Evolutionary conservation across 2,329 filamentous ascomycete genomes (phyloP).

Genomic region (Parastagonospora nodorum): DNA sequence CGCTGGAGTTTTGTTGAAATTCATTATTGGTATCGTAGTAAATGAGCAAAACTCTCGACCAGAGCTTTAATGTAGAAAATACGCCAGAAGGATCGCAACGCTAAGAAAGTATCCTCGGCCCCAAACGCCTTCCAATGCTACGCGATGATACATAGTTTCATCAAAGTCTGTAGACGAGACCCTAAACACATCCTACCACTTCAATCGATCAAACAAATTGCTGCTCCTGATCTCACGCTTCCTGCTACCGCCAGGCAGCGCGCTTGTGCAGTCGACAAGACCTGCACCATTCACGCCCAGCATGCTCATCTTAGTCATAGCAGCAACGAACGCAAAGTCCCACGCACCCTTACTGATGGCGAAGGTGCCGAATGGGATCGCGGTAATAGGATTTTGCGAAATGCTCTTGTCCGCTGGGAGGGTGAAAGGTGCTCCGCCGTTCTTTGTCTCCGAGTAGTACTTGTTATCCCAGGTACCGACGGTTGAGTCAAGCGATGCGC

Average conservation of each 20-base stretch:
- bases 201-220: conserved; percentile 32
- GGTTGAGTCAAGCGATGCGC: conserved; percentile 40
- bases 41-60: too few species aligned
- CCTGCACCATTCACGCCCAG: conserved; percentile 30
- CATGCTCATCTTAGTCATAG: conserved; percentile 45
- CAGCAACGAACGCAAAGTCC: conserved; percentile 39
- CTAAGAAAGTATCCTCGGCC: too few species aligned
- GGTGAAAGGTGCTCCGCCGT: conserved; percentile 34
- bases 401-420: conserved; percentile 36
- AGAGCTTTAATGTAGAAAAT: too few species aligned
- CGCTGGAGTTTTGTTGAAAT: too few species aligned
- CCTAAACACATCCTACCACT: conserved; percentile 22
- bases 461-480: conserved; percentile 45
- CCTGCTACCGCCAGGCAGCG: conserved; percentile 35
- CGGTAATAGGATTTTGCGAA: conserved; percentile 25
- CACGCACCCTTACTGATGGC: conserved; percentile 33
- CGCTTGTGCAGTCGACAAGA: conserved; percentile 41
- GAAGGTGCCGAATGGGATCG: conserved; percentile 28
- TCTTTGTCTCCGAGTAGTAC: conserved; percentile 42
- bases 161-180: background rate
- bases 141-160: background rate
- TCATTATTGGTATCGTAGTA: too few species aligned
- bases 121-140: background rate
- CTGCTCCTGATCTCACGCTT: conserved; percentile 40
- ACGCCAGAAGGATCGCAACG: too few species aligned